These are phyloP conservation scores for Mycena olivaceomarginata DNA, from an alignment of 768 basidiomycete species.

Conservation along the genomic window DNA sequence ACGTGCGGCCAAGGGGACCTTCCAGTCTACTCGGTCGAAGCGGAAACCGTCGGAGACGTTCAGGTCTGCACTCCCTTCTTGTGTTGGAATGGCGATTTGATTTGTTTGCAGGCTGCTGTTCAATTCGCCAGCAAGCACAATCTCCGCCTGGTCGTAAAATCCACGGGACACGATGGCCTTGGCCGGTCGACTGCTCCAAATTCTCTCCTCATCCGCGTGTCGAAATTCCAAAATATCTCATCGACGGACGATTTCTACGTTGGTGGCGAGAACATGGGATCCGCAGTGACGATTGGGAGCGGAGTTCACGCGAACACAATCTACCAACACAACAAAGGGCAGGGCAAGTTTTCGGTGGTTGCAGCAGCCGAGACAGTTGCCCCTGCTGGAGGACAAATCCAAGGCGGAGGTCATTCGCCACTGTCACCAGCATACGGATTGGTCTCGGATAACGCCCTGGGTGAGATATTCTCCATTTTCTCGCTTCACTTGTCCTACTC, in stretches of 20 bases:
- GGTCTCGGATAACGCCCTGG: constrained; percentile 51
- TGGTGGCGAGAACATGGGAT: constrained; percentile 41
- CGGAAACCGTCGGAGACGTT: constrained; percentile 58
- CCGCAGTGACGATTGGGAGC: constrained; percentile 51
- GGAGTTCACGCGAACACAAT: constrained; percentile 48
- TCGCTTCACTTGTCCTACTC: no score
- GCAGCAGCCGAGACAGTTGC: constrained; percentile 49
- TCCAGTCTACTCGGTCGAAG: constrained; percentile 63
- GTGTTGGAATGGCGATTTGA: no score
- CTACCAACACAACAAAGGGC: constrained; percentile 47
- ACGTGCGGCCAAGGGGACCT: constrained; percentile 66
- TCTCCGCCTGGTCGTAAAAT: constrained; percentile 50
- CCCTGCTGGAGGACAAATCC: constrained; percentile 27
- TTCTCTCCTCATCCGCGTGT: constrained; percentile 64
- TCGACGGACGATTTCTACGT: constrained; percentile 50
- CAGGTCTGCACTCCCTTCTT: constrained; percentile 29
- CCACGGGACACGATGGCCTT: constrained; percentile 62
- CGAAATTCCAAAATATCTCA: constrained; percentile 56
- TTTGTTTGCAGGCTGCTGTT: constrained; percentile 50
- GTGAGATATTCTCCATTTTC: constrained; percentile 28
- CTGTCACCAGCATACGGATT: constrained; percentile 49
- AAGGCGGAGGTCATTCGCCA: constrained; percentile 53
- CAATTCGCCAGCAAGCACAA: constrained; percentile 54
- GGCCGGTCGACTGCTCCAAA: constrained; percentile 64
- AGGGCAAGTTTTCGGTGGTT: constrained; percentile 50